phyloP scores from a whole-genome alignment of 2,329 filamentous ascomycete genomes.

The Fusarium sp. region DNA sequence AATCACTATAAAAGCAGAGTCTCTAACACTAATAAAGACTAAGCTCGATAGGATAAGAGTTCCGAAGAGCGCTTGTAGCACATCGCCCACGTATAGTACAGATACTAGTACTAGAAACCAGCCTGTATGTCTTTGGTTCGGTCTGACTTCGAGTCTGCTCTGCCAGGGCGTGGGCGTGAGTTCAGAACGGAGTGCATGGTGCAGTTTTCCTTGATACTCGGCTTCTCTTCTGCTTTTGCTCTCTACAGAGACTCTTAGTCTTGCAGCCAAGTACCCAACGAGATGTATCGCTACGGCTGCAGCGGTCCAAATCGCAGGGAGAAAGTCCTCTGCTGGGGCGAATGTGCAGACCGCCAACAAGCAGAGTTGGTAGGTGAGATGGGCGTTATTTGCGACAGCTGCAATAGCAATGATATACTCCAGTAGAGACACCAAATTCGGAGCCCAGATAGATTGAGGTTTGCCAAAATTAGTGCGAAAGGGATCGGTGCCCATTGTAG shows the following conservation, averaged over 20 bases:
- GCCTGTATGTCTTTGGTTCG: not conserved
- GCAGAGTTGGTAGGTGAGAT: constrained; percentile 27
- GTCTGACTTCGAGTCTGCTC: not conserved
- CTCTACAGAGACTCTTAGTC: not conserved
- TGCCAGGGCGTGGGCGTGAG: constrained; percentile 11
- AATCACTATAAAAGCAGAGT: constrained; percentile 22
- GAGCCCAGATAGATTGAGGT: not conserved
- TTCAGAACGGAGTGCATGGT: no score
- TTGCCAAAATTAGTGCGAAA: constrained; percentile 1
- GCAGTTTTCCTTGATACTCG: not conserved
- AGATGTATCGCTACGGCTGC: constrained; percentile 5
- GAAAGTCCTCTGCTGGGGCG: constrained; percentile 20
- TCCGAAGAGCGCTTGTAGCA: constrained; percentile 23
- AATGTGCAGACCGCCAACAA: constrained; percentile 30
- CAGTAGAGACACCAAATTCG: not conserved
- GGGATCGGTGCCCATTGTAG: not conserved
- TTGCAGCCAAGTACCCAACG: not conserved
- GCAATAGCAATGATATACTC: constrained; percentile 14
- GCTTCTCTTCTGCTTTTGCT: not conserved
- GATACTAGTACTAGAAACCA: constrained; percentile 23
- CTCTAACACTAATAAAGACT: constrained; percentile 28
- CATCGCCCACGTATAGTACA: constrained; percentile 16
- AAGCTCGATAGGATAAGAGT: constrained; percentile 29
- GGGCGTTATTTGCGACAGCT: constrained; percentile 25
- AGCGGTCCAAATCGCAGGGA: constrained; percentile 20